Evolutionary conservation across 1,139 yeast genomes (phyloP).

Genomic region (Pichia sp.): DNA sequence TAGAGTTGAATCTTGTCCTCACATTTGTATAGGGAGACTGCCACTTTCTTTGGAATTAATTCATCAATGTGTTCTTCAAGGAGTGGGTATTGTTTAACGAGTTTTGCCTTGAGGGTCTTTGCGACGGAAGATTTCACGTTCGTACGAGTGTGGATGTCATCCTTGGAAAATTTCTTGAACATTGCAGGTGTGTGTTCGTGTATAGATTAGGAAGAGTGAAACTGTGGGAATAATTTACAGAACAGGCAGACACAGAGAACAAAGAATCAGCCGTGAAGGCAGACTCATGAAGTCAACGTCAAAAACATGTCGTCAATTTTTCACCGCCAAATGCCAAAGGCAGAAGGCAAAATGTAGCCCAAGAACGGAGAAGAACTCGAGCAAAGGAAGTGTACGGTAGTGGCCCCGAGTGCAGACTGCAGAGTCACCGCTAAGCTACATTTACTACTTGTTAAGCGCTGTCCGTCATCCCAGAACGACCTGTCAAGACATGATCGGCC

Average conservation of each 20-base stretch:
- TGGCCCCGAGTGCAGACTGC: too few species aligned
- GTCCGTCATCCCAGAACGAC: too few species aligned
- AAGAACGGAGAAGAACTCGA: too few species aligned
- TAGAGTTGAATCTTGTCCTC: conserved; percentile 83
- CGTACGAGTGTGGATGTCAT: conserved; percentile 83
- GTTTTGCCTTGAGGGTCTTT: conserved; percentile 68
- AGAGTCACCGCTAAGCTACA: too few species aligned
- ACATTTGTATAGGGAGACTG: conserved; percentile 74
- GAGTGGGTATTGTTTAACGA: conserved; percentile 64
- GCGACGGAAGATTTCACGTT: conserved; percentile 91
- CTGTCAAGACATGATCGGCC: too few species aligned
- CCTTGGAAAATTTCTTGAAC: conserved; percentile 72
- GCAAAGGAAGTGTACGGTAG: too few species aligned
- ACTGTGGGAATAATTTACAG: not conserved
- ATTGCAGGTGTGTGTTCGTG: conserved; percentile 26
- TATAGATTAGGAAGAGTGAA: not conserved
- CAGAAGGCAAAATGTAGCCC: too few species aligned
- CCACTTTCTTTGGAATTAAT: conserved; percentile 87
- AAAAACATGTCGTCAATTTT: too few species aligned
- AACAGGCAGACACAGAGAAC: not conserved
- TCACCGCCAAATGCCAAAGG: too few species aligned
- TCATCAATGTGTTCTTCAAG: conserved; percentile 73
- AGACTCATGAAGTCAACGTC: too few species aligned
- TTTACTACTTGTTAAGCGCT: too few species aligned
- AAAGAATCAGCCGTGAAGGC: too few species aligned